Percentiles rank a stretch among this genome's conserved stretches.
Conservation (phyloP, 495 filamentous ascomycete species). For the Immersiella caudata region DNA sequence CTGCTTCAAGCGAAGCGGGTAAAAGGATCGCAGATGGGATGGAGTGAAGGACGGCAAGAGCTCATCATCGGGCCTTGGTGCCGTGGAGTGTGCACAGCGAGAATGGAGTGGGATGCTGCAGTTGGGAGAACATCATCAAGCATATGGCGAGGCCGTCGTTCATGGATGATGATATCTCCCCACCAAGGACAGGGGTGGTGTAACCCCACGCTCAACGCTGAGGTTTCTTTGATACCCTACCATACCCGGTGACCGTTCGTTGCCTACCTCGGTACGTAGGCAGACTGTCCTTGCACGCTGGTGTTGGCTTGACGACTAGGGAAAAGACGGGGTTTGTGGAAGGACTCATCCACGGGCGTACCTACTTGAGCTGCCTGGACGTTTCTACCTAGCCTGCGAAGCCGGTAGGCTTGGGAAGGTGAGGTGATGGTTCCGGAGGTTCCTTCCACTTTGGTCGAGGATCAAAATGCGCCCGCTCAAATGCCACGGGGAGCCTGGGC, state of each 20-base stretch:
- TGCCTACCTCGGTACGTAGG: too few species aligned
- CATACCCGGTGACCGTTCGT: not conserved
- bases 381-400: not conserved
- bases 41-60: constrained; percentile 21
- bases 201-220: not conserved
- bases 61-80: not conserved
- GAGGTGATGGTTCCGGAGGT: not conserved
- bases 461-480: not conserved
- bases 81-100: not conserved
- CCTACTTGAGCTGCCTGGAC: not conserved
- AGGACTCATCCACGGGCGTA: not conserved
- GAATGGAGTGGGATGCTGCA: not conserved
- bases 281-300: not conserved
- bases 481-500: not conserved
- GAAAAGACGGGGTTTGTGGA: not conserved
- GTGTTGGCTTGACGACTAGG: not conserved
- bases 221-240: not conserved
- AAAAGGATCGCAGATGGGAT: constrained; percentile 21
- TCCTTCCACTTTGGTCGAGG: constrained; percentile 5
- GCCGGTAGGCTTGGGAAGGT: not conserved
- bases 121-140: not conserved
- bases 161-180: not conserved
- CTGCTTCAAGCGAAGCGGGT: constrained; percentile 21
- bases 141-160: not conserved
- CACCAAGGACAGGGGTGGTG: not conserved